Percentiles rank a stretch among this genome's conserved stretches.
Evolutionary conservation across 129 eudicot genomes (phyloP).

Genomic region (Escallonia herrerae): DNA sequence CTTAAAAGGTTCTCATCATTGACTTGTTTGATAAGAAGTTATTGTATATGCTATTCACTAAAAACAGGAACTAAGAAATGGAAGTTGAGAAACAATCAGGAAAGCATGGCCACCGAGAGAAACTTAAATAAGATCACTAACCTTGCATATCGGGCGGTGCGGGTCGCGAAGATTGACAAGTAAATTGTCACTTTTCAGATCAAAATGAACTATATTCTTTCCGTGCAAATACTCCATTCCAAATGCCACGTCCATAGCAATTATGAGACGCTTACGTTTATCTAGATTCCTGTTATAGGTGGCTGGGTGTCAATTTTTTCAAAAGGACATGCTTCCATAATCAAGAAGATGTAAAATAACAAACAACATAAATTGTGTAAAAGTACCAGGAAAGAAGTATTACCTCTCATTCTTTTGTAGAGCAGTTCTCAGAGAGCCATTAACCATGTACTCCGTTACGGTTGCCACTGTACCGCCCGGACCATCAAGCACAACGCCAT

Average conservation of each 20-base stretch:
- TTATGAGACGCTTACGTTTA: slow-evolving; percentile 37
- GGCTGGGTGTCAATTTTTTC: not conserved
- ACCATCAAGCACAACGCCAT: slow-evolving; percentile 69
- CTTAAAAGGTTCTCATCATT: no score
- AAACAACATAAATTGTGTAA: not conserved
- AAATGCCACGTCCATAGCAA: slow-evolving; percentile 56
- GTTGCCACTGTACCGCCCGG: slow-evolving; percentile 65
- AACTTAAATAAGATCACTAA: not conserved
- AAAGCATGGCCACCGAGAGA: not conserved
- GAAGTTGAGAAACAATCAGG: not conserved
- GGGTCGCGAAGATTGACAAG: slow-evolving; percentile 56
- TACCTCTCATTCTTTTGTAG: slow-evolving; percentile 48
- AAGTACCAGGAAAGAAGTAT: not conserved
- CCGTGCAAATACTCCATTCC: slow-evolving; percentile 61
- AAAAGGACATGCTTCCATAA: not conserved
- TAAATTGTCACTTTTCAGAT: slow-evolving; percentile 54
- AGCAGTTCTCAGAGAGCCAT: slow-evolving; percentile 64
- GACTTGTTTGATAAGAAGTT: not conserved
- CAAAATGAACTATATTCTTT: slow-evolving; percentile 58
- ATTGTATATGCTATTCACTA: not conserved
- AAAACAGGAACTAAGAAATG: not conserved
- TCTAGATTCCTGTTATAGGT: slow-evolving; percentile 34
- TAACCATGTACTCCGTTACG: slow-evolving; percentile 68
- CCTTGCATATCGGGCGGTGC: slow-evolving; percentile 68
- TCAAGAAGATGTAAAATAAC: not conserved